Base-by-base conservation (phyloP, 129 eudicot genomes). In the Solidago caesia region DNA sequence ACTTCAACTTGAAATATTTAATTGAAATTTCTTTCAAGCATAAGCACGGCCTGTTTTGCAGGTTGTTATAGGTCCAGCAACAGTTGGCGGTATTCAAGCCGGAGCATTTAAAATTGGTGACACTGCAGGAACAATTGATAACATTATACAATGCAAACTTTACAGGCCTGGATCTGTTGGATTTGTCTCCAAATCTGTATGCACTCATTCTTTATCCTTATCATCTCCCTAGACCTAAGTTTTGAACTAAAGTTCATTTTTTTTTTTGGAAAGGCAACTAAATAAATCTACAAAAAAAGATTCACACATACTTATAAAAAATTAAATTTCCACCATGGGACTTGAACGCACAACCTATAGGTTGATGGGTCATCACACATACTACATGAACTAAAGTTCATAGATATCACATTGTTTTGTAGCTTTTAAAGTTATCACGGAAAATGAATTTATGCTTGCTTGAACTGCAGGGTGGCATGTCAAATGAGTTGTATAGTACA, bases 131-230 rank as follows among this genome's bases (percentile, higher is more conserved):
- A 93, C 98, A 65, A 83, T 88, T 53, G 98, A 93, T 77, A 93
- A 93, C 69, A 93, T 93, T 12, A 86, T 90, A 61, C 97, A 93
- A 52, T 90, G 92, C 96, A 93, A 93, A 83, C 88, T 93, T 53
- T 90, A 93, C 84, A 90, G 98, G 79, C 97, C 97, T 83, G 97
- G 98, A 75, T 93, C 96, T 39, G 97, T 93, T 70, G 98, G 98
- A 64, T 93, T 90, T 75, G 98, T 93, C 78, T 93, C 98, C 72
- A 93, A 93, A 90, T 93, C 97, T 49, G 98, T 93, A 73, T 26
- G 97, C 82, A 51, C 10, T 76, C 82, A 1, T 79, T 75, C 44
- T 51, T 49, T 26, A 42, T 58, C 21, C 33, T 46, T 9, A 11
- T 52, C 14, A 15, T 60, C 27, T 14, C 29, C 9, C 69, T 62